Base-by-base conservation (phyloP, 306 rosid species). In the Sicyos baderoa region DNA sequence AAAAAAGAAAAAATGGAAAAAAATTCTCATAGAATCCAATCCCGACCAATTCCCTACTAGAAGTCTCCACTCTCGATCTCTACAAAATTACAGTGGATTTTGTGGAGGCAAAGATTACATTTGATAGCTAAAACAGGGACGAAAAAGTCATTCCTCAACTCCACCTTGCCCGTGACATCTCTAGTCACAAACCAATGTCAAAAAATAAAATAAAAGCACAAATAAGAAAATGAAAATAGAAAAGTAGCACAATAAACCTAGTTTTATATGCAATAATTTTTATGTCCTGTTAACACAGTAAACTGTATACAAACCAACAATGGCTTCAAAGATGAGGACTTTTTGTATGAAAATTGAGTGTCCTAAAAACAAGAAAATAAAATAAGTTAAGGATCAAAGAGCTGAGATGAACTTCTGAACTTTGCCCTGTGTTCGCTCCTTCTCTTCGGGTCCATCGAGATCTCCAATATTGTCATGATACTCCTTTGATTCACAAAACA, bases 391-490 rank as follows among this genome's bases (percentile, higher is more conserved):
- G 23, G 18, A 68, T 84, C 77, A 89, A n/a, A 91, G 59, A 3
- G 91, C 95, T 32, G 76, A 48, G 77, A 93, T 82, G 83, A 93
- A 89, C 83, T 82, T 87, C 61, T 86, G 94, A 78, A 89, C 85
- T 85, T 84, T 93, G 16, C 89, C 59, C 80, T 89, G 96, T 6
- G 91, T 86, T 44, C 93, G 83, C 79, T 92, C 98, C 78, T 88
- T 89, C 79, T 88, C 98, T 72, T 92, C 94, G 14, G 85, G 91
- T 76, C 98, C 98, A 76, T 92, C 98, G 54, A 86, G 75, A 79
- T 92, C 97, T 52, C 98, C 91, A 52, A 92, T 89, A 73, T 92
- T 89, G 72, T 92, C 95, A 32, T 89, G 95, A 79, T 87, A 89
- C 69, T 92, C 97, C 93, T 92, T 79, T 51, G 49, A 78, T 80